Evolutionary conservation across 768 basidiomycete species (phyloP).

Genomic region (Termitomyces sp.): DNA sequence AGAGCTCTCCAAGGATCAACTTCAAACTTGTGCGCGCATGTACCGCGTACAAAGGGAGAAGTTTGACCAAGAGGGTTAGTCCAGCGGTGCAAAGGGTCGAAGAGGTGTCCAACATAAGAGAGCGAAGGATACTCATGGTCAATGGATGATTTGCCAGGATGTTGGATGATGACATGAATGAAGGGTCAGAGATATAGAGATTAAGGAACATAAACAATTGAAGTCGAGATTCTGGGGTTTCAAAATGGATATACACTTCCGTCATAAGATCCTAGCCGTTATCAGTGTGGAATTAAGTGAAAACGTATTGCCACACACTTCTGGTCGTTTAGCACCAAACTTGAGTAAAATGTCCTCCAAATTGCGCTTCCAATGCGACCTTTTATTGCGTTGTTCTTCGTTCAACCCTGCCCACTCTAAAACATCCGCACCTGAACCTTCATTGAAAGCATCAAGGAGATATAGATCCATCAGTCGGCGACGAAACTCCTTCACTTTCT

Average conservation of each 20-base stretch:
- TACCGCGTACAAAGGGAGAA: conserved; percentile 72
- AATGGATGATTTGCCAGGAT: conserved; percentile 59
- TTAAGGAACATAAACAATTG: conserved; percentile 69
- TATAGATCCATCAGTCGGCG: conserved; percentile 69
- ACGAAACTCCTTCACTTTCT: conserved; percentile 60
- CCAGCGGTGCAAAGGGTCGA: conserved; percentile 64
- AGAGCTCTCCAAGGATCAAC: conserved; percentile 54
- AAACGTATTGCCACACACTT: conserved; percentile 41
- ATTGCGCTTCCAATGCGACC: conserved; percentile 70
- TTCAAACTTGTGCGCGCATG: conserved; percentile 53
- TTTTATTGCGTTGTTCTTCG: conserved; percentile 52
- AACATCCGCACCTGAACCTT: conserved; percentile 66
- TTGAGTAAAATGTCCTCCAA: conserved; percentile 70
- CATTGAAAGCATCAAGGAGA: conserved; percentile 72
- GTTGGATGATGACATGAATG: conserved; percentile 43
- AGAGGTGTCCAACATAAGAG: conserved; percentile 70
- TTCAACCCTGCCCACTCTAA: conserved; percentile 72
- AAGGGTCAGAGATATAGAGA: conserved; percentile 48
- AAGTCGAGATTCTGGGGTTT: conserved; percentile 54
- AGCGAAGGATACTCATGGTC: conserved; percentile 58
- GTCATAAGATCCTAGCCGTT: conserved; percentile 60
- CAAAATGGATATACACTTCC: conserved; percentile 61
- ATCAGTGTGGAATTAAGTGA: conserved; percentile 3
- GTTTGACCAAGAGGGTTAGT: conserved; percentile 59
- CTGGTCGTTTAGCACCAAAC: conserved; percentile 56